phyloP scores from a whole-genome alignment of 2,329 filamentous ascomycete genomes.

The Xylariaceae sp. region DNA sequence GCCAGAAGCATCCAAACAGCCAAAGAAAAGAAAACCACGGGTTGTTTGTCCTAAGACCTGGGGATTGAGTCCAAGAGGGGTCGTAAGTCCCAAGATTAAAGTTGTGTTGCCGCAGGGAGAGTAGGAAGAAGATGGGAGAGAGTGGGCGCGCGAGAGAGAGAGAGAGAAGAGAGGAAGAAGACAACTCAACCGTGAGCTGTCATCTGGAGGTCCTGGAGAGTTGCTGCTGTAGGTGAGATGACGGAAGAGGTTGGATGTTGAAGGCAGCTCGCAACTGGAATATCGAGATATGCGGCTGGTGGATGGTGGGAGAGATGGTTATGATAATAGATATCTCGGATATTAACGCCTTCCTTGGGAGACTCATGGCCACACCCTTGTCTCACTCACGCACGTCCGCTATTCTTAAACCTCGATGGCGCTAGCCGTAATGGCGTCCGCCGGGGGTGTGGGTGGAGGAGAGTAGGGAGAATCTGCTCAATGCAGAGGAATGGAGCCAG shows the following conservation, averaged over 20 bases:
- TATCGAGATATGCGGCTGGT: too few relatives aligned
- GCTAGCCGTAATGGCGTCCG: slow-evolving; percentile 31
- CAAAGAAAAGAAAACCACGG: slow-evolving; percentile 25
- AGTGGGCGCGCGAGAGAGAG: slow-evolving; percentile 14
- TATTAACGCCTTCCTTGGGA: slow-evolving; percentile 25
- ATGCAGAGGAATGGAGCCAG: slow-evolving; percentile 27
- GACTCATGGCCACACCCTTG: slow-evolving; percentile 25
- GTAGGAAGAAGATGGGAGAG: slow-evolving; percentile 19
- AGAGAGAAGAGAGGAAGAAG: slow-evolving; percentile 5
- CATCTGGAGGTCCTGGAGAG: slow-evolving; percentile 11
- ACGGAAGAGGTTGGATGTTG: too few relatives aligned
- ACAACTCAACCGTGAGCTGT: slow-evolving; percentile 15
- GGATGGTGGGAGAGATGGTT: slow-evolving; percentile 27
- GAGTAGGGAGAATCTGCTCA: slow-evolving; percentile 6
- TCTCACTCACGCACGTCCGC: slow-evolving; percentile 29
- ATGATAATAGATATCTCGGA: slow-evolving; percentile 24
- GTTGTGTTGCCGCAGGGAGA: too few relatives aligned
- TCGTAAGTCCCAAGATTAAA: slow-evolving; percentile 7
- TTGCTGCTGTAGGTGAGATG: slow-evolving; percentile 2
- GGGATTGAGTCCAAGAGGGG: slow-evolving; percentile 34
- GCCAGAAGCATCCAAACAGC: too few relatives aligned
- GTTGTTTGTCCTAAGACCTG: slow-evolving; percentile 48
- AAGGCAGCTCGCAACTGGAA: too few relatives aligned
- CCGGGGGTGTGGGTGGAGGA: slow-evolving; percentile 8
- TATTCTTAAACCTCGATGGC: slow-evolving; percentile 34